Evolutionary conservation across 805 yeast species (phyloP), one percentile per base, ranked within the genome.

Genomic region (Phaffomyces thermotolerans): DNA sequence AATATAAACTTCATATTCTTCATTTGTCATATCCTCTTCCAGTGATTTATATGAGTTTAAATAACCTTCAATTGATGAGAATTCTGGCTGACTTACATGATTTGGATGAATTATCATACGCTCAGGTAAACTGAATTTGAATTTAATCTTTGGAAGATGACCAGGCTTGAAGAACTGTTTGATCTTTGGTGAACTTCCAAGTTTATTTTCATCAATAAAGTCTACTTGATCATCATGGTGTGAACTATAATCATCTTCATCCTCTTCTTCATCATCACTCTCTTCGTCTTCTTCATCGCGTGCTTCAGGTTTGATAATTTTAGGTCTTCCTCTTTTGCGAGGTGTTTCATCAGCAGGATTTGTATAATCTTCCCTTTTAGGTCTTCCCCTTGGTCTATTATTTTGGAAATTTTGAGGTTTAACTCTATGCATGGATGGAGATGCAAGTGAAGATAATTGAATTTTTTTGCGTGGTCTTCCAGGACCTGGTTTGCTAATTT

Each of bases 1-100:
- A 36, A 88, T 65, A 18, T 76, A 72, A n/a, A 62, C 62, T 1
- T 78, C 72, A 48, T 75, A 86, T 51, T 88, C 95, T 39, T 78
- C 81, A 6, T 54, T 47, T 0, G 76, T 58, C 39, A 81, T 60
- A 51, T 81, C 88, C 43, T 81, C 90, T 30, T 79, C 79, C 14
- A 84, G 61, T 0, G 76, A 66, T 44, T 68, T 72, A 59, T 70
- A 85, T 0, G 87, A 78, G n/a, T 63, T 49, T 29, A 85, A 62
- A 48, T 72, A 76, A 1, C 59, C 66, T 7, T 62, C 65, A 34
- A 84, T 50, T 18, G 62, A 60, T 6, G 58, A 49, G 7, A 60
- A 76, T 41, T 68, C 55, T 1, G 84, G 81, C 7, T 60, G 54
- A 0, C 74, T 60, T 6, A 72, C 67, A 60, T 80, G 84, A 23